Conservation (phyloP, 75 land plant species). For the Picea glauca region DNA sequence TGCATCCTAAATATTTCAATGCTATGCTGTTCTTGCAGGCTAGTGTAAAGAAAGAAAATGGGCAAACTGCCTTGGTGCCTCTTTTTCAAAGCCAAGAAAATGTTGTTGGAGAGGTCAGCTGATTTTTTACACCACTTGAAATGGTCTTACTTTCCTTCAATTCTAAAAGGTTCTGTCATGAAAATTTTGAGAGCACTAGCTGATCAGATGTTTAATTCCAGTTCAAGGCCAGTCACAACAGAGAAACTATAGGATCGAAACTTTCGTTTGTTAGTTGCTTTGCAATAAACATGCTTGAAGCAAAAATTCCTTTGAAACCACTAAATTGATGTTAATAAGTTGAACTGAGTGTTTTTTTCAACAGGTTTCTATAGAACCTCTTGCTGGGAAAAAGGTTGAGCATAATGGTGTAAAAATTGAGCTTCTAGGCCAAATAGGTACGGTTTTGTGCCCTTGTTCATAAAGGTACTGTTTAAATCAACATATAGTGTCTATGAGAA, state of each 20-base stretch:
- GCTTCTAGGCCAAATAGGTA: conserved; percentile 97
- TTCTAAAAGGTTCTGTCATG: neutral
- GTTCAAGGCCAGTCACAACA: neutral
- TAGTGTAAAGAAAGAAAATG: conserved; percentile 91
- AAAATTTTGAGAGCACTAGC: neutral
- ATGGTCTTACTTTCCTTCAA: neutral
- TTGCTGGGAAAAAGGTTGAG: conserved; percentile 88
- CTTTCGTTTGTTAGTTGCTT: neutral
- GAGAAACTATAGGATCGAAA: neutral
- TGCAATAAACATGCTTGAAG: neutral
- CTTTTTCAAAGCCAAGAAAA: conserved; percentile 91
- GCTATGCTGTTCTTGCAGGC: conserved; percentile 32
- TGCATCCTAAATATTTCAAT: too few relatives aligned
- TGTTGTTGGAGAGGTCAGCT: conserved; percentile 80
- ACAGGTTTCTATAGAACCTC: conserved; percentile 78
- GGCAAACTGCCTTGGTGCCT: conserved; percentile 76
- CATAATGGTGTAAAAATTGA: conserved; percentile 94
- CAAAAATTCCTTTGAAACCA: neutral
- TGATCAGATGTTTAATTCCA: neutral
- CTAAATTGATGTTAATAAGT: conserved; percentile 9
- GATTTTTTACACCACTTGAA: neutral
- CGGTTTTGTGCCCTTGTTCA: neutral
- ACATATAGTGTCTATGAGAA: neutral
- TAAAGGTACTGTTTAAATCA: neutral
- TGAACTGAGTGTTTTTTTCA: neutral